Conservation (phyloP, 306 rosid species). For the Rosa persica region DNA sequence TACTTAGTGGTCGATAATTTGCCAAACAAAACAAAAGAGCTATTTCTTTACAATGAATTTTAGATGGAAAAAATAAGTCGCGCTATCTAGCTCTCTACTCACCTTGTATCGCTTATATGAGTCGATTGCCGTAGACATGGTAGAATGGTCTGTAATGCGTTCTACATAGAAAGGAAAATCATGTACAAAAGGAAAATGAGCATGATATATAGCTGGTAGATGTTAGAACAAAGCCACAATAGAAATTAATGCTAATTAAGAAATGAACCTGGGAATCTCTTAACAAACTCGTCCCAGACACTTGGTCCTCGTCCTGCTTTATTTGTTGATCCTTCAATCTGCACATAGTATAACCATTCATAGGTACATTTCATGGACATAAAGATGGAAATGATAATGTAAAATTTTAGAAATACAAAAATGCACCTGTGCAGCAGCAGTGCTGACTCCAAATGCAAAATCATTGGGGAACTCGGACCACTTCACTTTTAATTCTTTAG, state of each 20-base stretch:
- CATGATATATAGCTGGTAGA: neutral
- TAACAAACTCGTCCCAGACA: slow-evolving; percentile 25
- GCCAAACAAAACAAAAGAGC: neutral
- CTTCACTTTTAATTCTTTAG: slow-evolving; percentile 8
- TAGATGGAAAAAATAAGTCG: neutral
- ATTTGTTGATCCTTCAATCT: slow-evolving; percentile 32
- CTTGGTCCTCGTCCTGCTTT: slow-evolving; percentile 36
- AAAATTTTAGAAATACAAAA: neutral
- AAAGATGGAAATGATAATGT: neutral
- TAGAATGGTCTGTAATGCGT: slow-evolving; percentile 7
- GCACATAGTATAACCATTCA: neutral
- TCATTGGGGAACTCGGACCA: slow-evolving; percentile 16
- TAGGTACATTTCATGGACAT: neutral
- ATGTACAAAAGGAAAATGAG: neutral
- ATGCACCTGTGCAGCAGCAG: slow-evolving; percentile 26
- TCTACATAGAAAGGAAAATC: neutral
- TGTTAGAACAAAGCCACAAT: neutral
- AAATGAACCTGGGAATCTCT: slow-evolving; percentile 13
- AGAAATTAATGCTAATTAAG: neutral
- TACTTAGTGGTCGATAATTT: neutral
- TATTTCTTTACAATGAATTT: neutral
- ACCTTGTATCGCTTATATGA: slow-evolving; percentile 26
- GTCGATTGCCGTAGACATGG: neutral
- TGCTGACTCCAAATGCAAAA: slow-evolving; percentile 27
- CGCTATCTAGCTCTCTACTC: neutral